Conservation (phyloP, 371 early-diverging fungal genomes). For the Syncephalastrum contaminatum region DNA sequence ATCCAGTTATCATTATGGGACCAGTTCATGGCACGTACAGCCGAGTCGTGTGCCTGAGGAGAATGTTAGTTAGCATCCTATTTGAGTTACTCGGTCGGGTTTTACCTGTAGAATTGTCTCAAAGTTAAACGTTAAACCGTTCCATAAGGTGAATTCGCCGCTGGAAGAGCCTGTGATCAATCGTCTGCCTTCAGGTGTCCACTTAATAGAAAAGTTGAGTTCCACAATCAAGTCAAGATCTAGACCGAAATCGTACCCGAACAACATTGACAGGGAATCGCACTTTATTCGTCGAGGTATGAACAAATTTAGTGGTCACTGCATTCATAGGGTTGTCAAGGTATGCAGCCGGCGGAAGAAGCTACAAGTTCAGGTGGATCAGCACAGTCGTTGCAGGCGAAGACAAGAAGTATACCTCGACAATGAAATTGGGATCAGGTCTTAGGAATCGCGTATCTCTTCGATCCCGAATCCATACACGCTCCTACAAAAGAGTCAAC, state of each 20-base stretch:
- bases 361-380: conserved; percentile 33
- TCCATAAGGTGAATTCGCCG: conserved; percentile 99
- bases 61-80: background rate
- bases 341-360: conserved; percentile 79
- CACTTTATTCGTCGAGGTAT: conserved; percentile 97
- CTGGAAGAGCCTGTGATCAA: conserved; percentile 96
- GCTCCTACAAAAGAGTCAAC: conserved; percentile 39
- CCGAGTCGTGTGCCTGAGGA: conserved; percentile 87
- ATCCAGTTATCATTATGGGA: conserved; percentile 97
- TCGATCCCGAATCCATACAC: conserved; percentile 63
- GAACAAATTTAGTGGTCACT: conserved; percentile 91
- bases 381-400: conserved; percentile 1
- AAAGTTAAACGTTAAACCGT: conserved; percentile 99
- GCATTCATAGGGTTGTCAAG: conserved; percentile 79
- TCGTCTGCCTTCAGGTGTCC: conserved; percentile 99
- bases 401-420: conserved; percentile 61
- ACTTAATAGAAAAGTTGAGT: conserved; percentile 46
- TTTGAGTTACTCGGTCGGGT: background rate
- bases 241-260: conserved; percentile 54
- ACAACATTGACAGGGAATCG: conserved; percentile 96
- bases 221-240: background rate
- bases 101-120: conserved; percentile 97
- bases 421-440: conserved; percentile 86
- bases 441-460: conserved; percentile 65
- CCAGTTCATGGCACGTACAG: conserved; percentile 98